Base-by-base conservation (phyloP, 345 rosid genomes). In the Gossypium sturtianum region DNA sequence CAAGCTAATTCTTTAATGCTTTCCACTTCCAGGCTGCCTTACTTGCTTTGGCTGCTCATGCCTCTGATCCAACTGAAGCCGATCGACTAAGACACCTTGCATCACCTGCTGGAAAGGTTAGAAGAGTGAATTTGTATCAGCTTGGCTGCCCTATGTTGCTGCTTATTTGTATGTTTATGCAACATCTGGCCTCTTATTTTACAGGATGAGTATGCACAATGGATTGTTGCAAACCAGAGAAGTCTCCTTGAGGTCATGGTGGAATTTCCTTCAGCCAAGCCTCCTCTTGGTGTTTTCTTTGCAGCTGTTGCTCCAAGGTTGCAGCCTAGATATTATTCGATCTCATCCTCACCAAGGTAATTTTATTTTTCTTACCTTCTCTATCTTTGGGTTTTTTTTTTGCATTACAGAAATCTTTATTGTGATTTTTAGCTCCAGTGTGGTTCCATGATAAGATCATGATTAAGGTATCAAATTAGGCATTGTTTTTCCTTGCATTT, bases 171-270 rank as follows among this genome's bases (percentile, higher is more conserved):
- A 16, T 29, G 60, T 66, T 38, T n/a, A 63, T 45, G 12, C 74
- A 57, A 48, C 69, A n/a, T 48, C 43, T 29, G 23, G 61, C 66
- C 3, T 77, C 38, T 66, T 69, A 71, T 58, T 70, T 0, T 72
- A 19, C 83, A 95, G 99, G 98, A 95, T 79, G 97, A 95, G 77
- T 95, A 95, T 76, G 86, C 98, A 41, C 89, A 95, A 76, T 93
- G 93, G 97, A 78, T 95, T 27, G 87, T 86, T 75, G 89, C 90
- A 58, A 85, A 84, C 79, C 98, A 93, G 83, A 93, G 97, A 85
- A 95, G 99, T 83, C 97, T 95, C 48, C 93, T 95, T 60, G 98
- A 95, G 84, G 97, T 95, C 71, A 86, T 95, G 99, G 90, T 92
- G 58, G 97, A 84, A 84, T 95, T 91, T 74, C 97, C 92, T 63